Evolutionary conservation across 2,329 filamentous ascomycete genomes (phyloP).

Genomic region (Pyrenophora graminea): DNA sequence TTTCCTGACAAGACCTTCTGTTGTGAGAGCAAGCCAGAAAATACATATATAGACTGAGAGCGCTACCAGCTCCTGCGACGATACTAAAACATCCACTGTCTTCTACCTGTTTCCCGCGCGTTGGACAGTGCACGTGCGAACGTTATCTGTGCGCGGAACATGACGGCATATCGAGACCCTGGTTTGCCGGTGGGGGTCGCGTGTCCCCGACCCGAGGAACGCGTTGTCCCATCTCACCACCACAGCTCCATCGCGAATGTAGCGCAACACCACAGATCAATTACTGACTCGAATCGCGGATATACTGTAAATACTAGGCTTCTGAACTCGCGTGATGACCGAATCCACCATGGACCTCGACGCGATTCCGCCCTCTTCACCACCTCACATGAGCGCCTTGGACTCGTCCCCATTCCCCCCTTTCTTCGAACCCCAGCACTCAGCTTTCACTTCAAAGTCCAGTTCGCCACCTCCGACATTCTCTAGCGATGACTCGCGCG

Average conservation of each 20-base stretch:
- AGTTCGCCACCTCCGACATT: conserved; percentile 40
- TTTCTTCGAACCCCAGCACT: conserved; percentile 26
- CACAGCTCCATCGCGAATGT: conserved; percentile 2
- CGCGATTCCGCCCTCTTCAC: conserved; percentile 28
- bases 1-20: conserved; percentile 25
- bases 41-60: not conserved
- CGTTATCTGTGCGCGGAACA: conserved; percentile 19
- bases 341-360: conserved; percentile 28
- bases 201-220: conserved; percentile 13
- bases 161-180: conserved; percentile 25
- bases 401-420: conserved; percentile 29
- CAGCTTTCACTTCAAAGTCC: conserved; percentile 33
- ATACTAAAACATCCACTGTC: not conserved
- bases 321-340: too few species aligned
- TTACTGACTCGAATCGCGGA: not conserved
- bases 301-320: not conserved
- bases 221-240: conserved; percentile 14
- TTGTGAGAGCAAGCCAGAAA: not conserved
- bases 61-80: not conserved
- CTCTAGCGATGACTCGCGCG: conserved; percentile 39
- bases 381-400: conserved; percentile 27
- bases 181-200: conserved; percentile 20
- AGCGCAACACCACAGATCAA: not conserved
- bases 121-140: conserved; percentile 18
- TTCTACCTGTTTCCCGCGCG: not conserved